A percentile compares a stretch with the other conserved stretches of the same genome.
These are phyloP conservation scores for Microdochium nivale DNA, from an alignment of 2,329 filamentous ascomycete species.

Conservation along the genomic window DNA sequence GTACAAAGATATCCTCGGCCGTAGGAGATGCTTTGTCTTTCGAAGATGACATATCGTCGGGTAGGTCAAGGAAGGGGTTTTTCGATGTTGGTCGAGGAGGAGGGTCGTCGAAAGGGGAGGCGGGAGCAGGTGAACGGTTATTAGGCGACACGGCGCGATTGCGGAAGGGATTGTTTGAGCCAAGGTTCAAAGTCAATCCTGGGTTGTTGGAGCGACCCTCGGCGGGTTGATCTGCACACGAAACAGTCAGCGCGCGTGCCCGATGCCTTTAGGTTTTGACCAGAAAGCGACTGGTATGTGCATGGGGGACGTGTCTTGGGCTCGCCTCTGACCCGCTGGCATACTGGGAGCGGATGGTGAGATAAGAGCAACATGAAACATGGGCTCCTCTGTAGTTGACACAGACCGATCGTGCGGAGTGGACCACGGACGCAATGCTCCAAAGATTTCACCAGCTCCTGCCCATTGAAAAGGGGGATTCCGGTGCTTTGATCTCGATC, in stretches of 20 bases:
- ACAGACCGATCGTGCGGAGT: not conserved
- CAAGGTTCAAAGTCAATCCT: constrained; percentile 56
- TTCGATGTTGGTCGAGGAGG: constrained; percentile 55
- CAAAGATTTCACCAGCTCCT: not conserved
- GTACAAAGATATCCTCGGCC: constrained; percentile 69
- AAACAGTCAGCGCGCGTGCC: not conserved
- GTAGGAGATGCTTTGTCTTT: constrained; percentile 41
- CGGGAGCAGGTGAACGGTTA: constrained; percentile 30
- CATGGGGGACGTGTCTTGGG: not conserved
- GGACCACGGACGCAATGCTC: not conserved
- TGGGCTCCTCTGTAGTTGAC: not conserved
- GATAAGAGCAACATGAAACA: not conserved
- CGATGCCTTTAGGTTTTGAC: not conserved
- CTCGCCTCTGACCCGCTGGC: not conserved
- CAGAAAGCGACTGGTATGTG: not conserved
- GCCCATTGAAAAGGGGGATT: not conserved
- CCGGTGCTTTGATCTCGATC: not conserved
- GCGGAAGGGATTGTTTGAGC: constrained; percentile 77
- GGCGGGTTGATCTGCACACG: not conserved
- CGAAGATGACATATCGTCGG: constrained; percentile 40
- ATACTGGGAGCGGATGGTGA: not conserved
- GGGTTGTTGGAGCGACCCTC: constrained; percentile 31
- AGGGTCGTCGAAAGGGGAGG: constrained; percentile 52
- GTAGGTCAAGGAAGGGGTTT: constrained; percentile 66
- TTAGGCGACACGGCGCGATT: constrained; percentile 59